Conservation (phyloP, 2,329 filamentous ascomycete species). For the Colletotrichum scovillei region DNA sequence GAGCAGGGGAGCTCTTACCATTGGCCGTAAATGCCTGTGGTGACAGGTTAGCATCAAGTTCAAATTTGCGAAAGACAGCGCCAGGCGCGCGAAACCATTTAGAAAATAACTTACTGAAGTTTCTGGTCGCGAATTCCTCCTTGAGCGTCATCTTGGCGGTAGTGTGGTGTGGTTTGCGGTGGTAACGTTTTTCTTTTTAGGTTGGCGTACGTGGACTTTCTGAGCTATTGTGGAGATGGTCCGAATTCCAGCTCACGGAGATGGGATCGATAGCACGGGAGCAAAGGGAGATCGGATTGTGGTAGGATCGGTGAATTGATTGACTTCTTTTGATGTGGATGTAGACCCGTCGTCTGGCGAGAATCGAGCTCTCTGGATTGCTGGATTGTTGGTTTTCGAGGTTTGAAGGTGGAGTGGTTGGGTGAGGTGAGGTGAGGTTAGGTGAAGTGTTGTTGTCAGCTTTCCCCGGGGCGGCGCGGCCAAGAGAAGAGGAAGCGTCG, state of each 20-base stretch:
- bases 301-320: background rate
- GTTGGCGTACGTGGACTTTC: constrained; percentile 35
- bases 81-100: too few species aligned
- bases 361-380: constrained; percentile 7
- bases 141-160: constrained; percentile 73
- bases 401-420: background rate
- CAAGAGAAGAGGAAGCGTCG: constrained; percentile 25
- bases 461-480: constrained; percentile 19
- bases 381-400: background rate
- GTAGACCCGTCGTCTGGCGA: background rate
- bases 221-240: constrained; percentile 36
- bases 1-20: constrained; percentile 64
- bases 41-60: constrained; percentile 45
- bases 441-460: constrained; percentile 25
- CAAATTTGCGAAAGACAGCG: background rate
- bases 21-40: constrained; percentile 78
- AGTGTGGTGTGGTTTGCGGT: constrained; percentile 24
- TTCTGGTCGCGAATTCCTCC: constrained; percentile 78
- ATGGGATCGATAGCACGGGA: constrained; percentile 20
- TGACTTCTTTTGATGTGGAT: background rate
- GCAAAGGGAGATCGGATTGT: background rate
- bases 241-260: constrained; percentile 31
- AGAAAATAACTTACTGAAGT: constrained; percentile 72
- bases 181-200: constrained; percentile 16
- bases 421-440: background rate